These are phyloP conservation scores for Dendryphion nanum DNA, from an alignment of 2,329 filamentous ascomycete species.

Conservation along the genomic window DNA sequence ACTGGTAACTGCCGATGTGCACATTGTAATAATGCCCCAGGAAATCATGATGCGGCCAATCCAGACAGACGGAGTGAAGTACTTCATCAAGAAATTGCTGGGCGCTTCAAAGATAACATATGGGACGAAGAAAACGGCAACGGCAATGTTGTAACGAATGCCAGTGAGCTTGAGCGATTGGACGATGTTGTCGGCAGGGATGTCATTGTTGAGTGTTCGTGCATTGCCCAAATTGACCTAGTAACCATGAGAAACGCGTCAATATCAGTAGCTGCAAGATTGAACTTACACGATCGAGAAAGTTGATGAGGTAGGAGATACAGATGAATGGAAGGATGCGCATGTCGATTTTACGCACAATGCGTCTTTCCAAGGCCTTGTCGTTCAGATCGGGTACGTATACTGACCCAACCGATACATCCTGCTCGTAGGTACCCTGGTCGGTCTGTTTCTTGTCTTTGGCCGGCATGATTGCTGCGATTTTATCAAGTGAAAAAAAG, in stretches of 20 bases:
- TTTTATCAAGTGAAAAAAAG: no score
- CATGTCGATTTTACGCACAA: conserved; percentile 19
- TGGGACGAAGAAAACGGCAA: conserved; percentile 46
- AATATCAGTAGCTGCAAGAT: not conserved
- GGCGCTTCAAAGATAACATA: conserved; percentile 63
- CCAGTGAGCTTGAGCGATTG: conserved; percentile 15
- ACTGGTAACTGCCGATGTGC: conserved; percentile 61
- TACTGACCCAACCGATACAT: conserved; percentile 1
- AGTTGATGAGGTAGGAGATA: conserved; percentile 20
- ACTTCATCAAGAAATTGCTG: conserved; percentile 50
- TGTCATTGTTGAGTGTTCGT: conserved; percentile 19
- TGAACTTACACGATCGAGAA: conserved; percentile 13
- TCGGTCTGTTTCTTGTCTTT: not conserved
- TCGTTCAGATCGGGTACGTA: conserved; percentile 10
- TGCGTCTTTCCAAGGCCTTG: conserved; percentile 13
- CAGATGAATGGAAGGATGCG: conserved; percentile 19
- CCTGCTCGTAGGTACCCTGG: not conserved
- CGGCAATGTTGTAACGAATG: conserved; percentile 9
- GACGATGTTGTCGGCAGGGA: conserved; percentile 15
- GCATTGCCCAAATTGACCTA: conserved; percentile 22
- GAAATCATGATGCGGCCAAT: conserved; percentile 64
- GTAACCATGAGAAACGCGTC: not conserved
- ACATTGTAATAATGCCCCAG: conserved; percentile 66
- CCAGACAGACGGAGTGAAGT: conserved; percentile 29
- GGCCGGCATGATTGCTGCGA: not conserved